Conservation (phyloP, 768 basidiomycete genomes). For the Suillus alpinus region DNA sequence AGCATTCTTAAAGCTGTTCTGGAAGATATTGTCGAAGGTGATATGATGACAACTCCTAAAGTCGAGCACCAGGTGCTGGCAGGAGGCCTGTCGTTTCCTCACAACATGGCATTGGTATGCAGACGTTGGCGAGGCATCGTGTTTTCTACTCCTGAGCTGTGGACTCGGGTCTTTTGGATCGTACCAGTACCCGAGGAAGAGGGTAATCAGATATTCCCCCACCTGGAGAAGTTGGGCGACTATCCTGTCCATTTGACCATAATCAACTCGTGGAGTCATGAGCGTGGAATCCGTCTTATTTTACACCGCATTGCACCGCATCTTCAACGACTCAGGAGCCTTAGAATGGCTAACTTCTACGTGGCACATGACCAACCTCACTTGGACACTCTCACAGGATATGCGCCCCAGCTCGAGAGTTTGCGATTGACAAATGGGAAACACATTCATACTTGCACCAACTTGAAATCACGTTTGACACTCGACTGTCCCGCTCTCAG, state of each 20-base stretch:
- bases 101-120: background rate
- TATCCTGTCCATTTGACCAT: background rate
- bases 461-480: background rate
- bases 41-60: background rate
- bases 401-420: background rate
- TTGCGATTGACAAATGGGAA: background rate
- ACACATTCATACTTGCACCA: background rate
- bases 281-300: background rate
- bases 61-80: background rate
- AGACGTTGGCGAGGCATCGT: background rate
- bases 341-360: background rate
- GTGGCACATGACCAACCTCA: too few species aligned
- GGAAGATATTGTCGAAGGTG: background rate
- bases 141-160: background rate
- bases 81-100: background rate
- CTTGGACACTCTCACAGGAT: background rate
- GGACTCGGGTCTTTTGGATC: background rate
- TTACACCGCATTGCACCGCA: background rate
- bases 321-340: background rate
- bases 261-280: background rate
- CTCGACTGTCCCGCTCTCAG: background rate
- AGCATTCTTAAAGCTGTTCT: background rate
- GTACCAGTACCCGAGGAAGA: background rate
- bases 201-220: background rate
- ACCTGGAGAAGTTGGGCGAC: background rate